Evolutionary conservation across 306 rosid species (phyloP), one percentile per base, ranked within the genome.

Genomic region (Fragaria vesca): DNA sequence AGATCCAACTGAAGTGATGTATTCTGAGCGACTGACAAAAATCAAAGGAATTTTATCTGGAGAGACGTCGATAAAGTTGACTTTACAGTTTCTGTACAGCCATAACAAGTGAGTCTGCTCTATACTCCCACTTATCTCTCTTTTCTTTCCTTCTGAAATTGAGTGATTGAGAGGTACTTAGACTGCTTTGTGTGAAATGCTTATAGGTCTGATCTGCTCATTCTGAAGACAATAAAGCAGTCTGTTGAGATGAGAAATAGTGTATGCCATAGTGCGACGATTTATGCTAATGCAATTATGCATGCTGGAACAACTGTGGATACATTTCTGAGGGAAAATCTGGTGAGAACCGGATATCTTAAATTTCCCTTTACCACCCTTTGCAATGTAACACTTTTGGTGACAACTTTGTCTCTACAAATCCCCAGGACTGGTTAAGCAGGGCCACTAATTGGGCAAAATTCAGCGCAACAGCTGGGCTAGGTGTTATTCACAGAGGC

Each of bases 401-500:
- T 73, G 62, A 78, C 66, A 26, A 26, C 69, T 66, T 30, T 54
- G 40, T 51, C 42, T 78, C 65, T 32, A 78, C 58, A 50, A 84
- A 74, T 82, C 70, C 52, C 55, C 86, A 95, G 97, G 98, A 92
- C 76, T 95, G 97, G 97, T 80, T 95, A 86, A 95, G 98, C 92
- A 91, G 98, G 83, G 98, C 98, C 40, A 95, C 96, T 73, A 95
- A 95, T 79, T 95, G 98, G 98, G 98, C 97, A 5, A 95, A 95
- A 75, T 95, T 95, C 83, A 95, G 98, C 81, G 98, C 98, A 50
- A 92, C 97, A 2, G 98, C 97, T 20, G 98, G 98, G 66, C 90
- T 95, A 34, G 98, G 98, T 85, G 98, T 95, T 65, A 95, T 95
- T 75, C 98, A 95, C 70, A 87, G 97, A 79, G 98, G 98, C 62